Base-by-base conservation (phyloP, 2,329 filamentous ascomycete species). In the Fusarium veterinarium region DNA sequence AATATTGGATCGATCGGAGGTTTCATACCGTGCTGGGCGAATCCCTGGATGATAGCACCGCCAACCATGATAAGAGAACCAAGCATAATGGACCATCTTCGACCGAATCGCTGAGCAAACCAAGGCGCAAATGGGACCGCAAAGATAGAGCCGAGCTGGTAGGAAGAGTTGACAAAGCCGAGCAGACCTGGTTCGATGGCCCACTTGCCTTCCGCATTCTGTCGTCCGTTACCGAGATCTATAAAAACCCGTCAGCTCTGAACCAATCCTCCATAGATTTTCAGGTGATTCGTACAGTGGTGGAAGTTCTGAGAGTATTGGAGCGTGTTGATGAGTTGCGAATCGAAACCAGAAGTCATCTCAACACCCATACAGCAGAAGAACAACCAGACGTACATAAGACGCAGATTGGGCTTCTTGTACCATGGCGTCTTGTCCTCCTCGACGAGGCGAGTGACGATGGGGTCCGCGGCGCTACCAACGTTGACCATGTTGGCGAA, bases 261-360 rank as follows among this genome's bases (percentile, higher is more conserved):
- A 17, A 23, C 1, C 5, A 6, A 17, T 8, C 3, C 3, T 10
- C 2, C 9, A 6, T 7, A 11, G 2, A 7, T 8, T 12, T n/a
- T 13, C 7, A 38, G 8, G 3, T n/a, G 11, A 13, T 25, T 17
- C 75, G 1, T 75, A 81, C 82, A 84, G n/a, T 79, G 73, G 52
- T 82, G 79, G 77, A 81, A 84, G 9, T 77, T 73, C 42, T 77
- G 75, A 28, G 81, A 78, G 64, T 84, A 82, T 63, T 84, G 83
- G 2, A 84, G 76, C 1, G 81, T 83, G 69, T 84, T 84, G 75
- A 80, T 80, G n/a, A 80, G 71, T 60, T 80, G 86, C 7, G 84
- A 86, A 73, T 89, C 87, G 60, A 89, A 89, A 1, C 87, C 87
- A 7, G 85, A 87, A 0, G 87, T 89, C 67, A 88, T 87, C 77